Percentiles rank a stretch among this genome's conserved stretches.
Conservation (phyloP, 805 yeast genomes). For the Kregervanrija fluxuum region DNA sequence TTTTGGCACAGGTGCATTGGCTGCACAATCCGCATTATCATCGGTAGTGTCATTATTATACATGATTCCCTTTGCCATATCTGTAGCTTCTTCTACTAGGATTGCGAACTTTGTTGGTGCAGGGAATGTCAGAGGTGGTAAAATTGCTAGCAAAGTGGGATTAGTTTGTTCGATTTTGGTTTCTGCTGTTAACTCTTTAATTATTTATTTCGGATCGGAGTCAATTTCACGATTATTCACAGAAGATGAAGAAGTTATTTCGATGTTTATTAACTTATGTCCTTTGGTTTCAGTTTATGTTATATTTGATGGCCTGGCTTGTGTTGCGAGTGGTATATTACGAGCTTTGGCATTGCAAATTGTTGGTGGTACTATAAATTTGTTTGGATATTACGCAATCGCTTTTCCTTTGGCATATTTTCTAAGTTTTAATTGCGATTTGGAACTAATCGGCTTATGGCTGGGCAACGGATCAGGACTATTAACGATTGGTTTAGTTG, state of each 20-base stretch:
- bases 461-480: slow-evolving; percentile 63
- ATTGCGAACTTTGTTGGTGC: slow-evolving; percentile 49
- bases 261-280: slow-evolving; percentile 44
- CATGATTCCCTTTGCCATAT: slow-evolving; percentile 51
- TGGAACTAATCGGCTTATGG: slow-evolving; percentile 65
- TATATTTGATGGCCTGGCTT: slow-evolving; percentile 61
- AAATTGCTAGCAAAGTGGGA: slow-evolving; percentile 37
- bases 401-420: slow-evolving; percentile 62
- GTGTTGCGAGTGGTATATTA: slow-evolving; percentile 64
- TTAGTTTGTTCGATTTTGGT: slow-evolving; percentile 28
- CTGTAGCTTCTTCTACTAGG: slow-evolving; percentile 49
- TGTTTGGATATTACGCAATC: slow-evolving; percentile 61
- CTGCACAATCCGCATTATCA: slow-evolving; percentile 50
- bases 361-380: slow-evolving; percentile 63
- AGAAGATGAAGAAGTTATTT: slow-evolving; percentile 49
- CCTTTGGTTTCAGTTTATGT: slow-evolving; percentile 64
- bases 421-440: slow-evolving; percentile 42
- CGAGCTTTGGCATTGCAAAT: slow-evolving; percentile 74
- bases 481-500: slow-evolving; percentile 43
- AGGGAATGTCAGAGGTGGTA: slow-evolving; percentile 23
- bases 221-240: slow-evolving; percentile 56
- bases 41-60: slow-evolving; percentile 44
- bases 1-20: slow-evolving; percentile 46
- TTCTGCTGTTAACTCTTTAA: slow-evolving; percentile 34
- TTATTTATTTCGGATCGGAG: slow-evolving; percentile 38